Evolutionary conservation across 2,329 filamentous ascomycete species (phyloP), one percentile per base, ranked within the genome.

Genomic region (Diaporthe aspalathi): DNA sequence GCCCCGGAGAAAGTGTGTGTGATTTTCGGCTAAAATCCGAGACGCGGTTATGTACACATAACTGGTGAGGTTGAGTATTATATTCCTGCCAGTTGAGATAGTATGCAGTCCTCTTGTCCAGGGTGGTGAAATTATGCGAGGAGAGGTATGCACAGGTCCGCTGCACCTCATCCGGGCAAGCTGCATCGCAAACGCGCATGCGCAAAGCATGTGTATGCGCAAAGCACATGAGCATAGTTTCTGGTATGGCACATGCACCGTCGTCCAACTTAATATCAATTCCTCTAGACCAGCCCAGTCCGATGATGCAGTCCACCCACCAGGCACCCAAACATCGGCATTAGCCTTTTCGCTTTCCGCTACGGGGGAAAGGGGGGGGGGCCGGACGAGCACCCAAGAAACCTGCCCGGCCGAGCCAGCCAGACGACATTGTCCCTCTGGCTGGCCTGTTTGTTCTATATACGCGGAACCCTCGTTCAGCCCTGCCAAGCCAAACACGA

Each of bases 341-440:
- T 12, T 50, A 24, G n/a, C 27, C 45, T 50, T 7, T 38, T 38
- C 12, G 2, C 12, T 38, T 38, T 49, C 24, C 5, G 4, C 43
- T 32, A 2, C 14, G 60, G 4, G 2, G n/a, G n/a, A n/a, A n/a
- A n/a, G 6, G n/a, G 32, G 32, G 32, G 32, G 32, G 32, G 9
- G 60, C 60, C 60, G 60, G 60, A 65, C 45, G 60, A 65, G 45
- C 60, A 50, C 45, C 45, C 45, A 65, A 65, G 60, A 24, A n/a
- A 11, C 60, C 27, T 29, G 12, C 14, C 7, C 38, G 32, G 22
- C 22, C 27, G 20, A 29, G 7, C 35, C 56, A 16, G 38, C 6
- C 11, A 38, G 35, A 38, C 35, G n/a, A n/a, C n/a, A n/a, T n/a
- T n/a, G n/a, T n/a, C n/a, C n/a, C n/a, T n/a, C n/a, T n/a, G n/a